These are phyloP conservation scores for Abelmoschus esculentus DNA, from an alignment of 345 rosid species.

Conservation along the genomic window DNA sequence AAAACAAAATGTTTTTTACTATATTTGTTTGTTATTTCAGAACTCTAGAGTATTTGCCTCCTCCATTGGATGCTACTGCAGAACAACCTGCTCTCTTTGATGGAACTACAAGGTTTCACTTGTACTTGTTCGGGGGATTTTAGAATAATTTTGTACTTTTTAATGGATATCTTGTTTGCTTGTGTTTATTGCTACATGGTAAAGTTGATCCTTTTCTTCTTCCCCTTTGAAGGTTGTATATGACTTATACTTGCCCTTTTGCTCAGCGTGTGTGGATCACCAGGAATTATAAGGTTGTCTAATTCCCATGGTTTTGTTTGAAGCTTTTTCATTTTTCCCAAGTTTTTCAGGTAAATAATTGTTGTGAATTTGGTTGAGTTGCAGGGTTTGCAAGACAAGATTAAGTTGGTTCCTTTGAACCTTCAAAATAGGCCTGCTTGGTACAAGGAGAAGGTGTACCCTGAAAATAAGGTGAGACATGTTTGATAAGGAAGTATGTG, in stretches of 20 bases:
- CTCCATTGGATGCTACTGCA: constrained; percentile 40
- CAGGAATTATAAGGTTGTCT: constrained; percentile 48
- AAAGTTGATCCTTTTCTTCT: not conserved
- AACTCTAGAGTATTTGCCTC: constrained; percentile 23
- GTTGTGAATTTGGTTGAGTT: constrained; percentile 2
- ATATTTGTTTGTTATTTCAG: not conserved
- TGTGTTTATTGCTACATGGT: not conserved
- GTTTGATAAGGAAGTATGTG: not conserved
- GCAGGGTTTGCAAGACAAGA: constrained; percentile 80
- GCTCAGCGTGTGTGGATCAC: constrained; percentile 96
- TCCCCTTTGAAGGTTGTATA: constrained; percentile 49
- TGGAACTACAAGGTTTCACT: constrained; percentile 51
- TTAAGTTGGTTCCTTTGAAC: constrained; percentile 65
- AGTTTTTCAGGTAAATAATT: not conserved
- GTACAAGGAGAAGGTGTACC: constrained; percentile 73
- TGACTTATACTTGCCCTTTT: constrained; percentile 53
- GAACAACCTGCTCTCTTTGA: constrained; percentile 67
- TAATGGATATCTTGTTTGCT: not conserved
- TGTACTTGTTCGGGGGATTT: not conserved
- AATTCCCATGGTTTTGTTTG: no score
- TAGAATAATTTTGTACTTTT: no score
- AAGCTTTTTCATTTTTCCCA: not conserved
- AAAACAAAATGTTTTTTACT: no score
- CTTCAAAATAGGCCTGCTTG: constrained; percentile 84
- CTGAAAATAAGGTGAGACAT: constrained; percentile 51